Conservation (phyloP, 2,329 filamentous ascomycete genomes). For the Fusarium sp. region DNA sequence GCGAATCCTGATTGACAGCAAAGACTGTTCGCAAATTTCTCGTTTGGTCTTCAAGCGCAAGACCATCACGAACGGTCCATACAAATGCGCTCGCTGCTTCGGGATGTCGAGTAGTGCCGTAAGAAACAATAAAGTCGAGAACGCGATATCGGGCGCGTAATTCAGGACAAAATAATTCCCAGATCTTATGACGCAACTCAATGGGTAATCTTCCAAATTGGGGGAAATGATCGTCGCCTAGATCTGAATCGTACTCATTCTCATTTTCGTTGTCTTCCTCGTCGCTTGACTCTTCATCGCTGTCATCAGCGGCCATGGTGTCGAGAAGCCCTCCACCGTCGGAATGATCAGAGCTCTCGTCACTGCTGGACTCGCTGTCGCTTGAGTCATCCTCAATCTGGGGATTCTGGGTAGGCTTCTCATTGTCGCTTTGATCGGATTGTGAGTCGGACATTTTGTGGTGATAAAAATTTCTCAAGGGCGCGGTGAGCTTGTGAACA, state of each 20-base stretch:
- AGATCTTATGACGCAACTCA: conserved; percentile 49
- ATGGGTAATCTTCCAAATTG: conserved; percentile 46
- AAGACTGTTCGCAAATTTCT: conserved; percentile 46
- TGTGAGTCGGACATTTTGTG: conserved; percentile 16
- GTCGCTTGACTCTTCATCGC: conserved; percentile 35
- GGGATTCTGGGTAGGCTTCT: not conserved
- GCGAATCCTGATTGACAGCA: conserved; percentile 52
- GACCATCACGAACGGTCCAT: conserved; percentile 40
- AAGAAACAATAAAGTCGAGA: conserved; percentile 42
- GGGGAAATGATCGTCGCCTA: conserved; percentile 30
- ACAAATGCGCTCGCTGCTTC: conserved; percentile 5
- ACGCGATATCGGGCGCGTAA: conserved; percentile 44
- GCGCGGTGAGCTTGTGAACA: not conserved
- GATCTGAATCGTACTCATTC: not conserved
- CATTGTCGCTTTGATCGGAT: conserved; percentile 8
- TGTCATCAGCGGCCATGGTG: conserved; percentile 41
- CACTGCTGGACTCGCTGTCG: conserved; percentile 17
- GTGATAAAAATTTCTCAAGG: not conserved
- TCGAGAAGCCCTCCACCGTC: conserved; percentile 42
- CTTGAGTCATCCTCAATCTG: not conserved
- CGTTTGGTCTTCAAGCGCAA: conserved; percentile 46
- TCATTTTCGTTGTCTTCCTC: conserved; percentile 9
- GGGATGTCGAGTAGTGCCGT: conserved; percentile 15
- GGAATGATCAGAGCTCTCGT: conserved; percentile 33
- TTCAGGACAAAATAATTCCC: conserved; percentile 50